A percentile compares a stretch with the other conserved stretches of the same genome.
Conservation (phyloP, 441 rosid species). For the Jatropha podagrica region DNA sequence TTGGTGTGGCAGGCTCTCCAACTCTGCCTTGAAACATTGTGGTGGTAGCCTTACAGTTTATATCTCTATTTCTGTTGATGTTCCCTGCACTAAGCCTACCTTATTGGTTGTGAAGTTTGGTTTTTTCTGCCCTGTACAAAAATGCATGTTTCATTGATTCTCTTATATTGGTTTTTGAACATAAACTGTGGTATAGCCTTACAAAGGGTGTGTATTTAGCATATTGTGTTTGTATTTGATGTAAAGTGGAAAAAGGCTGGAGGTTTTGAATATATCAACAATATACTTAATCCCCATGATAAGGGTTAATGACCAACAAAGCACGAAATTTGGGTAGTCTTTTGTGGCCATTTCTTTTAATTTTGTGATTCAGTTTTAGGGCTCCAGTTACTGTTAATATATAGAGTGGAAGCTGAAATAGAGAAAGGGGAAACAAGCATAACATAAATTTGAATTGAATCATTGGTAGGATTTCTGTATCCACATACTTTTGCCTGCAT, state of each 20-base stretch:
- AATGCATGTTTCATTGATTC: no score
- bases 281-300: not conserved
- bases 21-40: not conserved
- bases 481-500: slow-evolving; percentile 5
- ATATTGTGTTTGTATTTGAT: not conserved
- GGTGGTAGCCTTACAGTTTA: not conserved
- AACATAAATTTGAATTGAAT: not conserved
- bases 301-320: not conserved
- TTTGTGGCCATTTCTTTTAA: not conserved
- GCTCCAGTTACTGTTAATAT: not conserved
- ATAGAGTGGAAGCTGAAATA: not conserved
- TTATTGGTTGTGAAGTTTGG: not conserved
- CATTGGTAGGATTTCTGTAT: not conserved
- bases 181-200: not conserved
- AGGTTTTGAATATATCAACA: not conserved
- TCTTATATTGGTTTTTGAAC: not conserved
- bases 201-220: not conserved
- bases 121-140: not conserved
- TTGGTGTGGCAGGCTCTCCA: not conserved
- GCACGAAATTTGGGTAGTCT: not conserved
- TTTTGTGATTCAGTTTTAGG: not conserved
- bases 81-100: not conserved
- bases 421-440: not conserved
- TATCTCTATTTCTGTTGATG: not conserved
- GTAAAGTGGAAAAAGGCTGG: not conserved